Evolutionary conservation across 805 yeast genomes (phyloP).

Genomic region (Metschnikowia baotianmanensis): DNA sequence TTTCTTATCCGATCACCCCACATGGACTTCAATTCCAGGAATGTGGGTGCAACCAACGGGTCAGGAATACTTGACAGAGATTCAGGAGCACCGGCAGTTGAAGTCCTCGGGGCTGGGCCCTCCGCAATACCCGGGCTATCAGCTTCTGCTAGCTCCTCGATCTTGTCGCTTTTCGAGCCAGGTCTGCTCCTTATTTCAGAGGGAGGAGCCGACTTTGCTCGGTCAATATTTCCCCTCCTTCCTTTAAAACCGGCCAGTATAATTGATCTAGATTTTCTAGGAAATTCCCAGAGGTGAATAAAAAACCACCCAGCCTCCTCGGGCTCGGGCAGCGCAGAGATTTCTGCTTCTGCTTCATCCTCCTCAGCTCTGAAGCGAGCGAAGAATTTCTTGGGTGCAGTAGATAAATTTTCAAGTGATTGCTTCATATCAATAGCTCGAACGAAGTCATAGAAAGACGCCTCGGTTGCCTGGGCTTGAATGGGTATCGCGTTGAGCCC

Average conservation of each 20-base stretch:
- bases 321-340: slow-evolving; percentile 1
- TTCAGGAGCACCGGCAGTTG: not conserved
- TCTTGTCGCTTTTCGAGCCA: slow-evolving; percentile 2
- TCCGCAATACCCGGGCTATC: not conserved
- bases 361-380: not conserved
- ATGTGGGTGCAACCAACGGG: not conserved
- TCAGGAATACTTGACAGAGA: not conserved
- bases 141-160: slow-evolving; percentile 5
- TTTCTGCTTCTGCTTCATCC: not conserved
- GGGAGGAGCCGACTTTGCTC: not conserved
- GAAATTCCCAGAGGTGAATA: slow-evolving; percentile 1
- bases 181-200: not conserved
- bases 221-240: not conserved
- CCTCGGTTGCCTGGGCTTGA: slow-evolving; percentile 8
- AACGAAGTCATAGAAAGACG: not conserved
- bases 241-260: not conserved
- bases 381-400: not conserved
- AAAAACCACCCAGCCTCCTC: slow-evolving; percentile 4
- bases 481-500: slow-evolving; percentile 5
- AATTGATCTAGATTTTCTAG: not conserved
- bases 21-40: slow-evolving; percentile 10
- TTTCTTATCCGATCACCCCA: slow-evolving; percentile 12
- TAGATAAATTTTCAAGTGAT: not conserved
- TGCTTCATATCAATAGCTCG: slow-evolving; percentile 1
- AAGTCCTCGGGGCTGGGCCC: not conserved